Evolutionary conservation across 352 stramenopile genomes (phyloP).

Genomic region (Poterioochromonas sp.): DNA sequence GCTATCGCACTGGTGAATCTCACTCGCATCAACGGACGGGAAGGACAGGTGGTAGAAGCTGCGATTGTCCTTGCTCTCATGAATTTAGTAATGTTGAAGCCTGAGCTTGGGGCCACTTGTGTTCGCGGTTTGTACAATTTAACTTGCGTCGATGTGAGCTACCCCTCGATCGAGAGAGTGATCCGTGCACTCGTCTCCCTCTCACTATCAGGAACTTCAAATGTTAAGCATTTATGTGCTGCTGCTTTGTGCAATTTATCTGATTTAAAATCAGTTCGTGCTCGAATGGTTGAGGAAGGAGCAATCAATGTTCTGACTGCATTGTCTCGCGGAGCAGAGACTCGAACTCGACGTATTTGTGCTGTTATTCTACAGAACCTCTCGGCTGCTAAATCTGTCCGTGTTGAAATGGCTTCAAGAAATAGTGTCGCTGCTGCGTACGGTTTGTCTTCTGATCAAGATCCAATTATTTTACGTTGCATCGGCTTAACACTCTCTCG

Average conservation of each 20-base stretch:
- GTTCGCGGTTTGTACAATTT: constrained; percentile 68
- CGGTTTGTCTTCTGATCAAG: constrained; percentile 28
- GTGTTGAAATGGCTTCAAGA: constrained; percentile 6
- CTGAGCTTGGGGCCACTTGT: constrained; percentile 57
- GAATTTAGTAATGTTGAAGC: constrained; percentile 60
- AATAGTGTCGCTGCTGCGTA: constrained; percentile 5
- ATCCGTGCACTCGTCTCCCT: constrained; percentile 37
- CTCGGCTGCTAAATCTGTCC: not conserved
- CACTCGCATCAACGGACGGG: constrained; percentile 58
- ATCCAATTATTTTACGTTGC: constrained; percentile 30
- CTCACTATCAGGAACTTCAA: constrained; percentile 28
- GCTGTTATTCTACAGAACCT: constrained; percentile 30
- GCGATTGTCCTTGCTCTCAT: constrained; percentile 60
- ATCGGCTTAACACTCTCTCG: constrained; percentile 18
- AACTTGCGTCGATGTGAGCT: constrained; percentile 65
- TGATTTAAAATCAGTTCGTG: constrained; percentile 64
- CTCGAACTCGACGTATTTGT: constrained; percentile 19
- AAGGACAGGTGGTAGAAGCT: constrained; percentile 61
- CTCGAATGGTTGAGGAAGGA: constrained; percentile 71
- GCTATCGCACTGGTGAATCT: constrained; percentile 69
- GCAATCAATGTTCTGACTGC: constrained; percentile 47
- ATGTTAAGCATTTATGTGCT: constrained; percentile 48
- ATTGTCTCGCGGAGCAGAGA: constrained; percentile 2
- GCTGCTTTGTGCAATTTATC: constrained; percentile 72
- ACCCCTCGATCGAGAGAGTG: constrained; percentile 67